Evolutionary conservation across 2,329 filamentous ascomycete genomes (phyloP), one percentile per base, ranked within the genome.

Genomic region (Fusarium armeniacum): DNA sequence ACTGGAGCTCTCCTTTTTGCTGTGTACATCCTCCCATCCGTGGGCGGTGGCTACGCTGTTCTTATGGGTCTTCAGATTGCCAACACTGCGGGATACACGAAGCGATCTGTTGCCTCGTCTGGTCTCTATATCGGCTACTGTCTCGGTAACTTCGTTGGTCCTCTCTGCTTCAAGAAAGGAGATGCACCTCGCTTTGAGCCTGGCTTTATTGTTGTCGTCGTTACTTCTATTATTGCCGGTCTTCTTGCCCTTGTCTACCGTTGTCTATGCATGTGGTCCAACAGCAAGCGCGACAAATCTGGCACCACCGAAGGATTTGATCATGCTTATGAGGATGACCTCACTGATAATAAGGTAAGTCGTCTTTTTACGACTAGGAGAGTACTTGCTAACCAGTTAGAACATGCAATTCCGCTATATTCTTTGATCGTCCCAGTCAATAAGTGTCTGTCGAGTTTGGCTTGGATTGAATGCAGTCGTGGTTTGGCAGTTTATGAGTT

Each of bases 11-110:
- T 84, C 2, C 73, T 87, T 0, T 86, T 86, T 63, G 85, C 80
- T 1, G 80, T 80, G 12, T 83, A 83, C 49, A 85, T 86, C 45
- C 74, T 87, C 11, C 81, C 84, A 1, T 82, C 80, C 0, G 66
- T 80, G 1, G 79, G 78, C 0, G 83, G 79, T 3, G 82, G 80
- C 1, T 87, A 87, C 62, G 84, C 82, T 2, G 82, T 86, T 8
- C 72, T 85, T 0, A 85, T 73, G 71, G 71, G 70, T 12, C 41
- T 59, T 1, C 71, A 73, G 40, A 72, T 87, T 79, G 83, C 84
- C 28, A 86, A 86, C 63, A 85, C 82, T 13, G 83, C 84, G 0
- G 84, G 84, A 2, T 86, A 86, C 54, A 86, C 84, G 0, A 86
- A 86, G 73, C 77, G 83, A 2, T 81, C 81, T 2, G 76, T 86